These are phyloP conservation scores for Globisporangium viniferum DNA, from an alignment of 352 stramenopile genomes.

Conservation along the genomic window DNA sequence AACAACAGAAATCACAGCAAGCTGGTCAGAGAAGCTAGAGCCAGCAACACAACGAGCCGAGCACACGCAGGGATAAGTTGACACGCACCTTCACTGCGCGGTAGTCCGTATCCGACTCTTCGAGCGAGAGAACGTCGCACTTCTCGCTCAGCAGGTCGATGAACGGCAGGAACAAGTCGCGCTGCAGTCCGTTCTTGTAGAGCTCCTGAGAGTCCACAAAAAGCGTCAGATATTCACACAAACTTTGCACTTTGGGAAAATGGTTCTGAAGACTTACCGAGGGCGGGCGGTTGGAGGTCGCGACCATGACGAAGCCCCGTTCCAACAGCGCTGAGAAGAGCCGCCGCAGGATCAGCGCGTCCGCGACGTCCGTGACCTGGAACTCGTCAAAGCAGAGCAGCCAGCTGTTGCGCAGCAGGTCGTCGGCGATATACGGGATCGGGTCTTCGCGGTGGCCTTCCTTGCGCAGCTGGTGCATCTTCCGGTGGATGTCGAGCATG, in stretches of 20 bases:
- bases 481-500: slow-evolving; percentile 95
- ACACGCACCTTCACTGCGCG: slow-evolving; percentile 55
- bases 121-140: slow-evolving; percentile 79
- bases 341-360: slow-evolving; percentile 94
- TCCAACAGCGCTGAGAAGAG: slow-evolving; percentile 92
- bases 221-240: not conserved
- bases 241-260: not conserved
- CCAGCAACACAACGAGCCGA: not conserved
- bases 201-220: slow-evolving; percentile 27
- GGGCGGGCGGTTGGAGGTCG: slow-evolving; percentile 95
- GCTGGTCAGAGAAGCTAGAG: not conserved
- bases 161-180: slow-evolving; percentile 96
- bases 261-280: slow-evolving; percentile 14
- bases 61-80: not conserved
- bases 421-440: slow-evolving; percentile 81
- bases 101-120: slow-evolving; percentile 82
- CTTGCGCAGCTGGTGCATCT: slow-evolving; percentile 93
- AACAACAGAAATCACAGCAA: not conserved
- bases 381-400: slow-evolving; percentile 99
- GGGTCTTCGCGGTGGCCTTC: slow-evolving; percentile 73
- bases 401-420: slow-evolving; percentile 84
- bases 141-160: slow-evolving; percentile 91
- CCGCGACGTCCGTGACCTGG: slow-evolving; percentile 96
- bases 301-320: slow-evolving; percentile 92
- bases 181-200: slow-evolving; percentile 96